Conservation (phyloP, 1,139 yeast species). For the Blastobotrys apis region DNA sequence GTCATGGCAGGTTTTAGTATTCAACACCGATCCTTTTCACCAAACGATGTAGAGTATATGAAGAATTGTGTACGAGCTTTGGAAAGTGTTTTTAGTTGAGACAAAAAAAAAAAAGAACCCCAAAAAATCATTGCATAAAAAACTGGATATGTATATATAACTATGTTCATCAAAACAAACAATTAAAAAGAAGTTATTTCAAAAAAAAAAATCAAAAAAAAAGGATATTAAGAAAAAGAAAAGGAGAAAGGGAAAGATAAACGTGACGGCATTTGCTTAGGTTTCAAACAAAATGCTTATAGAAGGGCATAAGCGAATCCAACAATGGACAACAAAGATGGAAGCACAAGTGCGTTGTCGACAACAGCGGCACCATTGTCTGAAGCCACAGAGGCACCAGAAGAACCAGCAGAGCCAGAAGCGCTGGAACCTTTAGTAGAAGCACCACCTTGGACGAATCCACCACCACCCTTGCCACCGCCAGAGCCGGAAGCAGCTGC, state of each 20-base stretch:
- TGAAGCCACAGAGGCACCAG: conserved; percentile 15
- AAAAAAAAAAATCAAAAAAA: neutral
- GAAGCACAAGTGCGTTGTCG: conserved; percentile 7
- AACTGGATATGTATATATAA: neutral
- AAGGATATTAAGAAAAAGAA: neutral
- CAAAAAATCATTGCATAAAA: neutral
- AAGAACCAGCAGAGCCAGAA: conserved; percentile 16
- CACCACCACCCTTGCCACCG: conserved; percentile 11
- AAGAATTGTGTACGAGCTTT: conserved; percentile 32
- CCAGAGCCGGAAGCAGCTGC: neutral
- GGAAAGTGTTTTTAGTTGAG: conserved; percentile 17
- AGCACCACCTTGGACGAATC: conserved; percentile 16
- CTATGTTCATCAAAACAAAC: neutral
- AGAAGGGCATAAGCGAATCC: conserved; percentile 10
- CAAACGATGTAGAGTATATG: conserved; percentile 47
- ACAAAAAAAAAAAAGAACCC: too few species aligned
- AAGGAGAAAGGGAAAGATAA: neutral
- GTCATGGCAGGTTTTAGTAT: conserved; percentile 50
- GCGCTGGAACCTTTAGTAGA: conserved; percentile 16
- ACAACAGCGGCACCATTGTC: conserved; percentile 13
- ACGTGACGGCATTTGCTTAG: too few species aligned
- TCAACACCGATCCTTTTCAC: conserved; percentile 35
- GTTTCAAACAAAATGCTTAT: neutral
- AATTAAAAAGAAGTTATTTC: neutral
- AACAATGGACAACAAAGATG: conserved; percentile 9